Percentiles rank a stretch among this genome's conserved stretches.
These are phyloP conservation scores for Pezicula neosporulosa DNA, from an alignment of 2,329 filamentous ascomycete species.

Conservation along the genomic window DNA sequence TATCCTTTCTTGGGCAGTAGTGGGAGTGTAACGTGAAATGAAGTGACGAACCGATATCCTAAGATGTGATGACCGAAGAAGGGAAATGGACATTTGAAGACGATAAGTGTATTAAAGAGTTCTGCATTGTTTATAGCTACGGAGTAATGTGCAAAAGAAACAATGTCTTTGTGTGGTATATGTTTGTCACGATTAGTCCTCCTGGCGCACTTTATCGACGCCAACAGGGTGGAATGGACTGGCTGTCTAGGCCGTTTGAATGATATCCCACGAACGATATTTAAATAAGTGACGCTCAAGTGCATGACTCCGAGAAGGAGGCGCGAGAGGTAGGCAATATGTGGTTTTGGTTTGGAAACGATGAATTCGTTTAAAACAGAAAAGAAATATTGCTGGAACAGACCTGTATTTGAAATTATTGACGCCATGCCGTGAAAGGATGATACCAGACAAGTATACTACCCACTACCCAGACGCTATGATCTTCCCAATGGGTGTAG, in stretches of 20 bases:
- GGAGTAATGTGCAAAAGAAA: background rate
- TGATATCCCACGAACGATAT: slow-evolving; percentile 34
- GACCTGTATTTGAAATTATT: background rate
- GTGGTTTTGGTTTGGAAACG: slow-evolving; percentile 22
- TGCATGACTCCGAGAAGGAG: slow-evolving; percentile 23
- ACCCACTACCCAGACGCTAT: no score
- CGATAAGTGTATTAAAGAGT: no score
- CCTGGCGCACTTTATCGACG: slow-evolving; percentile 30
- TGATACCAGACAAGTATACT: no score
- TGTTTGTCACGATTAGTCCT: slow-evolving; percentile 35
- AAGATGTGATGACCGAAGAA: background rate
- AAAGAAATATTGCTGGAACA: background rate
- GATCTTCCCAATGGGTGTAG: no score
- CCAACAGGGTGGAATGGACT: slow-evolving; percentile 34
- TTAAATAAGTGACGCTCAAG: slow-evolving; percentile 33
- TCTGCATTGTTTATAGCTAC: background rate
- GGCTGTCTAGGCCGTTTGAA: slow-evolving; percentile 34
- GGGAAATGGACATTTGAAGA: background rate
- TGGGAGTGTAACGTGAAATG: background rate
- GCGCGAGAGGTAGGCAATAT: slow-evolving; percentile 34
- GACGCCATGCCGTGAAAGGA: background rate
- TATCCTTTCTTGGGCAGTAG: slow-evolving; percentile 14
- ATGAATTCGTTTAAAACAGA: background rate
- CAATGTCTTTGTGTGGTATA: background rate
- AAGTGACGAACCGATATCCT: background rate